These are phyloP conservation scores for Boletus coccyginus DNA, from an alignment of 768 basidiomycete genomes.

Conservation along the genomic window DNA sequence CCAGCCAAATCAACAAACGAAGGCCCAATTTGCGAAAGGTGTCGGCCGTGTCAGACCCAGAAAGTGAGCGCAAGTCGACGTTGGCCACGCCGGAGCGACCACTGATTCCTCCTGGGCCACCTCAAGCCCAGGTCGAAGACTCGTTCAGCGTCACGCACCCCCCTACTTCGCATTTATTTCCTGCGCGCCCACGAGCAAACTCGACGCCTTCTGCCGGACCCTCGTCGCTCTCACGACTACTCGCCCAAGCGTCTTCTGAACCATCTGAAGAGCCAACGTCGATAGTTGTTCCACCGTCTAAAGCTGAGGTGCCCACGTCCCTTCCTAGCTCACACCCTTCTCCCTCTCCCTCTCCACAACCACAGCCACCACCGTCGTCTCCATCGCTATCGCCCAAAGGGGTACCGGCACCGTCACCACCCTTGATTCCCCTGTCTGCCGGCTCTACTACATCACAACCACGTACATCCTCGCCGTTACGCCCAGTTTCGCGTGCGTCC, in stretches of 20 bases:
- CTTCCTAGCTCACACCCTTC: not conserved
- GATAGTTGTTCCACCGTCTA: slow-evolving; percentile 28
- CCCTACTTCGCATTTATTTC: slow-evolving; percentile 67
- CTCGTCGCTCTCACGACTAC: slow-evolving; percentile 73
- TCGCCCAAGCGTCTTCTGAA: slow-evolving; percentile 64
- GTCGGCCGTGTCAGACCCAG: slow-evolving; percentile 37
- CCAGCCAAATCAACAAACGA: slow-evolving; percentile 58
- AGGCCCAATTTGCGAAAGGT: slow-evolving; percentile 51
- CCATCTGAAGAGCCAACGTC: slow-evolving; percentile 32
- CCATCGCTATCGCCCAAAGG: slow-evolving; percentile 2
- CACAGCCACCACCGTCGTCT: slow-evolving; percentile 33
- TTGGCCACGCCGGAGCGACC: slow-evolving; percentile 12
- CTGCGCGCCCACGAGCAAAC: slow-evolving; percentile 58
- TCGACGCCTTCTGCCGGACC: slow-evolving; percentile 70
- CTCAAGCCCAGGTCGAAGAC: slow-evolving; percentile 71
- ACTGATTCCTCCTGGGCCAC: slow-evolving; percentile 51
- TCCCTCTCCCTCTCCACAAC: slow-evolving; percentile 29
- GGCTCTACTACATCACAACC: slow-evolving; percentile 34
- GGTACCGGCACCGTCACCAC: slow-evolving; percentile 1
- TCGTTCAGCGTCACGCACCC: slow-evolving; percentile 63
- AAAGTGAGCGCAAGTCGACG: slow-evolving; percentile 36
- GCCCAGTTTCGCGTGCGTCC: slow-evolving; percentile 73
- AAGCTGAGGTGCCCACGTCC: slow-evolving; percentile 33
- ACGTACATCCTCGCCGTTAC: slow-evolving; percentile 52
- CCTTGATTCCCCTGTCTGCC: slow-evolving; percentile 22